These are phyloP conservation scores for Hymenoscyphus infarciens DNA, from an alignment of 2,329 filamentous ascomycete genomes.

Conservation along the genomic window DNA sequence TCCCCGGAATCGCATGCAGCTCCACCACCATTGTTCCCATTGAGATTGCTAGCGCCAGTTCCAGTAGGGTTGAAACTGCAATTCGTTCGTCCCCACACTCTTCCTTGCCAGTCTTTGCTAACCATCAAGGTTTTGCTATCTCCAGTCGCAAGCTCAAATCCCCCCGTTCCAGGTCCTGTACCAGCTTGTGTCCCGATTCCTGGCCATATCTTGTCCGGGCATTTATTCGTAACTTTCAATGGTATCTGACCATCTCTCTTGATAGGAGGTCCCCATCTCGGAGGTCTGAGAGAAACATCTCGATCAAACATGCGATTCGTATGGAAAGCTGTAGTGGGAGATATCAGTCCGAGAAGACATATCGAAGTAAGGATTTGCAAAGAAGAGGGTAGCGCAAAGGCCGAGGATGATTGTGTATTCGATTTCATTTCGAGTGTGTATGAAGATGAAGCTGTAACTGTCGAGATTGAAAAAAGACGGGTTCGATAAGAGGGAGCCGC, in stretches of 20 bases:
- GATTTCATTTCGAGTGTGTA: slow-evolving; percentile 9
- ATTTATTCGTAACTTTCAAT: slow-evolving; percentile 68
- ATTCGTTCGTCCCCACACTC: slow-evolving; percentile 80
- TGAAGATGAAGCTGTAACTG: slow-evolving; percentile 14
- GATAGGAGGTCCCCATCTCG: slow-evolving; percentile 28
- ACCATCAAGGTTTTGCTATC: slow-evolving; percentile 60
- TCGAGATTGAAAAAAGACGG: not conserved
- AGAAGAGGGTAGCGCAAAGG: slow-evolving; percentile 14
- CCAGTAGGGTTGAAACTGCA: slow-evolving; percentile 70
- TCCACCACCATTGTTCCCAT: slow-evolving; percentile 42
- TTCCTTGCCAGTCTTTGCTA: slow-evolving; percentile 71
- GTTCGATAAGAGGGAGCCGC: not conserved
- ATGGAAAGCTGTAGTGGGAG: slow-evolving; percentile 17
- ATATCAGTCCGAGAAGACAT: slow-evolving; percentile 20
- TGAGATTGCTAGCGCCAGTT: slow-evolving; percentile 45
- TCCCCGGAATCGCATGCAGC: slow-evolving; percentile 71
- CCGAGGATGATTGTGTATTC: not conserved
- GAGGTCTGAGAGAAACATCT: slow-evolving; percentile 19
- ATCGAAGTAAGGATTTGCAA: slow-evolving; percentile 17
- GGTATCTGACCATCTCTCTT: slow-evolving; percentile 46
- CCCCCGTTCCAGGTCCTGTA: slow-evolving; percentile 60
- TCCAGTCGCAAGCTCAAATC: slow-evolving; percentile 63
- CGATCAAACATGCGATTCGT: slow-evolving; percentile 11
- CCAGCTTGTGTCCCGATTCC: slow-evolving; percentile 72
- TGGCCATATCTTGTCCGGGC: slow-evolving; percentile 69